Conservation (phyloP, 2,329 filamentous ascomycete genomes). For the Leptodontidium sp. region DNA sequence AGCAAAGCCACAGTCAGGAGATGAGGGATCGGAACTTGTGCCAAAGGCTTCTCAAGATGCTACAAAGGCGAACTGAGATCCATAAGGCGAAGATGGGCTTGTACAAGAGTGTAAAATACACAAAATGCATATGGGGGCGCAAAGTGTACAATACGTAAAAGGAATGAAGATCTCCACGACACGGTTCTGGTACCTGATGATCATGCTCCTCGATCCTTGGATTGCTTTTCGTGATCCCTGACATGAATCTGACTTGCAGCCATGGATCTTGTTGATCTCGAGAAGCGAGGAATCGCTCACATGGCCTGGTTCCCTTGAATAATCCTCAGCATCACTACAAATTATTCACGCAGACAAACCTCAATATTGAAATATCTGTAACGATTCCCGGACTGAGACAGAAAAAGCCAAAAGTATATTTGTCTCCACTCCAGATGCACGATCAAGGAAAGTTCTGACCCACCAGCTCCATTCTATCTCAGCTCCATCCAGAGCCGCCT, state of each 20-base stretch:
- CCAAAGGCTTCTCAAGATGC: slow-evolving; percentile 60
- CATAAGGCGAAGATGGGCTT: slow-evolving; percentile 20
- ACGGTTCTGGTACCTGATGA: slow-evolving; percentile 20
- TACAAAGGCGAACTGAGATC: slow-evolving; percentile 34
- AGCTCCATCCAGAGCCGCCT: slow-evolving; percentile 34
- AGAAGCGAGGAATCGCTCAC: not conserved
- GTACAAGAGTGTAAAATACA: slow-evolving; percentile 40
- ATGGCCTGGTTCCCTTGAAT: not conserved
- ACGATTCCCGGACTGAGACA: not conserved
- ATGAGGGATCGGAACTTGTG: slow-evolving; percentile 54
- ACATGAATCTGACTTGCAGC: slow-evolving; percentile 11
- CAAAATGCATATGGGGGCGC: slow-evolving; percentile 32
- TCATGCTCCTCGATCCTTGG: slow-evolving; percentile 1
- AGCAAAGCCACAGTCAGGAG: slow-evolving; percentile 24
- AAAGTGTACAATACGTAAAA: slow-evolving; percentile 33
- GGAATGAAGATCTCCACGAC: slow-evolving; percentile 34
- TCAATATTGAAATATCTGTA: not conserved
- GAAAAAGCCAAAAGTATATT: not conserved
- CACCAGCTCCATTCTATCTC: not conserved
- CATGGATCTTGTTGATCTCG: slow-evolving; percentile 3
- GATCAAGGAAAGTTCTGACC: not conserved
- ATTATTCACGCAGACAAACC: not conserved
- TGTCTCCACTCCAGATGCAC: slow-evolving; percentile 3
- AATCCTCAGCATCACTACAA: not conserved
- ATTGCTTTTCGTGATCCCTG: slow-evolving; percentile 9